Evolutionary conservation across 208 protist species (phyloP).

Genomic region (Naegleria lovaniensis): DNA sequence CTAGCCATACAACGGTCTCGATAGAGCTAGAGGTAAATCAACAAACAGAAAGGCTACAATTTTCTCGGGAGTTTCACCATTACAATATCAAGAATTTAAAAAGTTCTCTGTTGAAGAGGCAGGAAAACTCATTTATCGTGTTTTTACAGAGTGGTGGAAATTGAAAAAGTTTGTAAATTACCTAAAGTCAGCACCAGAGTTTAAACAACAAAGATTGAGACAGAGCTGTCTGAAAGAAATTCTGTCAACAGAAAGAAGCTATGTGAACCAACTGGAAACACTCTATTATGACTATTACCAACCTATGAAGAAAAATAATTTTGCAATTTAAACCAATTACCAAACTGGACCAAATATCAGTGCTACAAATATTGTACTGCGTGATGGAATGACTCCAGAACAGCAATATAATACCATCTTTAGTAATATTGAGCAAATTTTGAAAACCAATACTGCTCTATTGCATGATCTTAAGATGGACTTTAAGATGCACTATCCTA

Average conservation of each 20-base stretch:
- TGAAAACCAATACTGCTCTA: slow-evolving; percentile 31
- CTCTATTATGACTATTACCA: slow-evolving; percentile 4
- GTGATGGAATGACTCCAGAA: background rate
- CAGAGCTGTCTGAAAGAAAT: slow-evolving; percentile 13
- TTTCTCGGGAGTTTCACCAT: background rate
- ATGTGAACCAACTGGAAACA: slow-evolving; percentile 23
- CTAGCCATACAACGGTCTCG: background rate
- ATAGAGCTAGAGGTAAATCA: background rate
- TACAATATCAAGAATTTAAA: background rate
- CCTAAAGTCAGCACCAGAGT: background rate
- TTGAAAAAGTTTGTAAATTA: background rate
- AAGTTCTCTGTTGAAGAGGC: background rate
- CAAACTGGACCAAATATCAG: background rate
- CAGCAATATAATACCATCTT: slow-evolving; percentile 35
- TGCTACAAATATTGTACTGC: background rate
- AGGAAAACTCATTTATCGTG: background rate
- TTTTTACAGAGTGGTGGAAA: background rate
- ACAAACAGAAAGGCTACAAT: background rate
- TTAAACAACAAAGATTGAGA: slow-evolving; percentile 8
- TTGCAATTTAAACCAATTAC: background rate
- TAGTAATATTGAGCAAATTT: slow-evolving; percentile 36
- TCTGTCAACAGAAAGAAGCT: slow-evolving; percentile 22
- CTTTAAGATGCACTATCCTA: background rate
- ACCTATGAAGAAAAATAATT: background rate
- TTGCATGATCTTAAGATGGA: slow-evolving; percentile 27